Base-by-base conservation (phyloP, 768 basidiomycete genomes). In the Leccinum pellstonianum region DNA sequence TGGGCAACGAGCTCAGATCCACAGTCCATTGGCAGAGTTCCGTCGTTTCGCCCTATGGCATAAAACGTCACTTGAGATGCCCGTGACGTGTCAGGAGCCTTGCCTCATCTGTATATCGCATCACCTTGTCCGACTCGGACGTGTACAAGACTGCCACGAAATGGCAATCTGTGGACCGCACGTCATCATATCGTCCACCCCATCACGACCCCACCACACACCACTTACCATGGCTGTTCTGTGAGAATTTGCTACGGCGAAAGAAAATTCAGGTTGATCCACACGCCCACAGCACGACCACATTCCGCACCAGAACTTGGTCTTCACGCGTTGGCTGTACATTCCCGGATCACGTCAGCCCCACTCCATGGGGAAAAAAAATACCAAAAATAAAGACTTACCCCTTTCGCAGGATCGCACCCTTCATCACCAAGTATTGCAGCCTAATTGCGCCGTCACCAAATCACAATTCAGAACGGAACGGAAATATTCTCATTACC, bases 11-110 rank as follows among this genome's bases (percentile, higher is more conserved):
- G 47, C 84, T 83, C 54, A 94, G 79, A 73, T 94, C 88, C 35
- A 94, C 91, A 10, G 88, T 93, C 92, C 92, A 94, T 75, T 89
- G 87, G 77, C 90, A 91, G 51, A 91, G 74, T 69, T 91, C 89
- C 61, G 70, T 76, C 4, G 83, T 86, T 67, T 89, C 89, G 29
- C 89, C 89, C 80, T 82, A 62, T 59, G 54, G 58, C 56, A 64
- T 50, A 66, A 63, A 61, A 60, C 61, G 70, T 74, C 67, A 75
- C 25, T 58, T 25, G 23, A 50, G 50, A 7, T 47, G 43, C 54
- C 33, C 59, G 57, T 60, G 60, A 61, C 62, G 57, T 61, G 52
- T 65, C 66, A 67, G 12, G 21, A 31, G 21, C 49, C 75, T 68
- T 64, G 77, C 81, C 77, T 94, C 92, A 69, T 94, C 92, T 1